phyloP scores from a whole-genome alignment of 768 basidiomycete genomes.

The Xerocomellus intermedius region DNA sequence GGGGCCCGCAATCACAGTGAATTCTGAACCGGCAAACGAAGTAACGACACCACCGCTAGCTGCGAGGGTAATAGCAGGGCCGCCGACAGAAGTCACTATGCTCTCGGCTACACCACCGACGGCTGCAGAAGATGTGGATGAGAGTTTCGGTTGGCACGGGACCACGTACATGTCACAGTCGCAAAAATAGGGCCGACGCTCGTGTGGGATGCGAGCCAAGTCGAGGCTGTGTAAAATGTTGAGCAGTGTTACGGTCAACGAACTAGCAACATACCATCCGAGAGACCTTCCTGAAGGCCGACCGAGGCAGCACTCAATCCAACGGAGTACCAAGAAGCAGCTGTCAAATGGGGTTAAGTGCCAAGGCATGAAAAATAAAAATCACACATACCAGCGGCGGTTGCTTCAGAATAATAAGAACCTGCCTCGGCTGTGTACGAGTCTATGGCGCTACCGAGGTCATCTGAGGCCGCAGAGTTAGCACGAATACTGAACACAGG shows the following conservation, averaged over 20 bases:
- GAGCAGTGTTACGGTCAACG: neutral
- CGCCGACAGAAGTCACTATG: conserved; percentile 57
- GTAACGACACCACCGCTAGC: conserved; percentile 42
- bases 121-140: conserved; percentile 36
- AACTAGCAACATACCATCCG: conserved; percentile 11
- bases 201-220: conserved; percentile 15
- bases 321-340: conserved; percentile 15
- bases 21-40: conserved; percentile 52
- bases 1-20: conserved; percentile 40
- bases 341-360: neutral
- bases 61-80: conserved; percentile 59
- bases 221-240: conserved; percentile 15
- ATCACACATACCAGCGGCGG: conserved; percentile 19
- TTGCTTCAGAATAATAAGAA: conserved; percentile 32
- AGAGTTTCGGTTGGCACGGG: neutral
- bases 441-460: conserved; percentile 40
- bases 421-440: conserved; percentile 38
- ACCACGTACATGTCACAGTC: conserved; percentile 27
- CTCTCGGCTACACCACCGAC: conserved; percentile 52
- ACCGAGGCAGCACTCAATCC: conserved; percentile 18
- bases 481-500: neutral
- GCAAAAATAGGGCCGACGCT: conserved; percentile 6
- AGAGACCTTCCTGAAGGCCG: conserved; percentile 15
- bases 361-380: neutral
- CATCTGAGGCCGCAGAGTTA: conserved; percentile 5